Evolutionary conservation across 208 protist species (phyloP).

Genomic region (Leishmania martiniquensis): DNA sequence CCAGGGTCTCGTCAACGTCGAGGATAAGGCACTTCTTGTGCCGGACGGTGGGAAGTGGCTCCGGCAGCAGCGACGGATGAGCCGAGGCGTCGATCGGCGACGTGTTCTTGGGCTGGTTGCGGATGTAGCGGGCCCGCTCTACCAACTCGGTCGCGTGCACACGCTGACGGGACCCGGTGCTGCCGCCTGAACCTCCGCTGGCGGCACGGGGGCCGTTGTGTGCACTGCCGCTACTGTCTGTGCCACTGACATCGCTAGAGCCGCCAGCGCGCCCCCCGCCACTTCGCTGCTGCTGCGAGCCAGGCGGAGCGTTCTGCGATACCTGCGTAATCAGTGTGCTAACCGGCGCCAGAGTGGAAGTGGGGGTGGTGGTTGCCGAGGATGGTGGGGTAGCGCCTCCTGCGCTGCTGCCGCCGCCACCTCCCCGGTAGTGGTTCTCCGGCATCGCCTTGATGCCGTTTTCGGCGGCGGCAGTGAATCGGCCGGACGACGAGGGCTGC

Average conservation of each 20-base stretch:
- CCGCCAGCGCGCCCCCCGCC: constrained; percentile 2
- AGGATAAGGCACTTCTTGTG: constrained; percentile 85
- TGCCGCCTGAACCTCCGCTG: neutral
- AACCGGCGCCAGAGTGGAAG: neutral
- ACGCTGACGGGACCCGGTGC: constrained; percentile 17
- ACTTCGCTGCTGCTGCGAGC: constrained; percentile 4
- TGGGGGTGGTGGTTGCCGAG: constrained; percentile 5
- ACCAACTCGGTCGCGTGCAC: constrained; percentile 57
- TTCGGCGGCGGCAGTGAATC: neutral
- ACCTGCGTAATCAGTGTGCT: constrained; percentile 30
- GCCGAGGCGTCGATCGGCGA: constrained; percentile 68
- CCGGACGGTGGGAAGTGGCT: constrained; percentile 33
- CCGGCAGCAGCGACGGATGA: constrained; percentile 74
- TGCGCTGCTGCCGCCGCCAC: neutral
- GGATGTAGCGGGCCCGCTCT: constrained; percentile 55
- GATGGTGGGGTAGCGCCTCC: constrained; percentile 17
- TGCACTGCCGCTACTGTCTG: neutral
- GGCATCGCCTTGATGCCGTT: constrained; percentile 4
- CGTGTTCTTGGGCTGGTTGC: constrained; percentile 78
- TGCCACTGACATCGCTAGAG: constrained; percentile 19
- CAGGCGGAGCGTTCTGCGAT: constrained; percentile 7
- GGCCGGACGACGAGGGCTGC: neutral
- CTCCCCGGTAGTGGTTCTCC: neutral
- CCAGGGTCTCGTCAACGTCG: constrained; percentile 91
- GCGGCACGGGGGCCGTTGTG: constrained; percentile 9